Percentiles rank a stretch among this genome's conserved stretches.
Evolutionary conservation across 495 filamentous ascomycete genomes (phyloP).

Genomic region (Apodospora peruviana): DNA sequence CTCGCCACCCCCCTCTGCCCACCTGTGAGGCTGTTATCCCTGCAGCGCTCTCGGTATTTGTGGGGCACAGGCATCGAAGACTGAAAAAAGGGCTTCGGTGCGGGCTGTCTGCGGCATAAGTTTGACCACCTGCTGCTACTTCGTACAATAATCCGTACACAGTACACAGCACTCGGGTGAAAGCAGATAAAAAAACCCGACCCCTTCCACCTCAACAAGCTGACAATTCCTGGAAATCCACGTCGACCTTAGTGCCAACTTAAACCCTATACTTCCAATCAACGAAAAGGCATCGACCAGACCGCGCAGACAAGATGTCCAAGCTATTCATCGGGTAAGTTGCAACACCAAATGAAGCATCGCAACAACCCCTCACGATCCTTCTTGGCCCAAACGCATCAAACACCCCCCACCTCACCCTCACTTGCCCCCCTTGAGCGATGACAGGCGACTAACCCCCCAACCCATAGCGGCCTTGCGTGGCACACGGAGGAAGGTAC

Average conservation of each 20-base stretch:
- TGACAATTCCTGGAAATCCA: neutral
- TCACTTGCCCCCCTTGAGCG: no score
- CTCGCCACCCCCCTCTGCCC: conserved; percentile 4
- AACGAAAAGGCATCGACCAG: neutral
- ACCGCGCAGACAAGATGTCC: conserved; percentile 53
- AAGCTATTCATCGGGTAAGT: conserved; percentile 89
- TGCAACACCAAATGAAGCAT: neutral
- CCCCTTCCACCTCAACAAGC: neutral
- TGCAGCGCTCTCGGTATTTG: neutral
- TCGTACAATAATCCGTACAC: no score
- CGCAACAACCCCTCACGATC: neutral
- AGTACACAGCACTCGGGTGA: no score
- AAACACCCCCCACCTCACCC: no score
- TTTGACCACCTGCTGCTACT: neutral
- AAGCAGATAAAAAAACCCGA: no score
- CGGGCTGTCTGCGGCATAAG: neutral
- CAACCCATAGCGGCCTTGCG: conserved; percentile 70
- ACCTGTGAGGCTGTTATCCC: conserved; percentile 1
- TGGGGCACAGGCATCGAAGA: neutral
- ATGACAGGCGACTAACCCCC: no score
- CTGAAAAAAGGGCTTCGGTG: neutral
- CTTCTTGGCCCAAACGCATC: neutral
- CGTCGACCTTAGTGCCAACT: neutral
- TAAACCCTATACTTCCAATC: neutral
- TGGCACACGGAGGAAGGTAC: conserved; percentile 93